Evolutionary conservation across 2,329 filamentous ascomycete genomes (phyloP).

Genomic region (Coniella vitis): DNA sequence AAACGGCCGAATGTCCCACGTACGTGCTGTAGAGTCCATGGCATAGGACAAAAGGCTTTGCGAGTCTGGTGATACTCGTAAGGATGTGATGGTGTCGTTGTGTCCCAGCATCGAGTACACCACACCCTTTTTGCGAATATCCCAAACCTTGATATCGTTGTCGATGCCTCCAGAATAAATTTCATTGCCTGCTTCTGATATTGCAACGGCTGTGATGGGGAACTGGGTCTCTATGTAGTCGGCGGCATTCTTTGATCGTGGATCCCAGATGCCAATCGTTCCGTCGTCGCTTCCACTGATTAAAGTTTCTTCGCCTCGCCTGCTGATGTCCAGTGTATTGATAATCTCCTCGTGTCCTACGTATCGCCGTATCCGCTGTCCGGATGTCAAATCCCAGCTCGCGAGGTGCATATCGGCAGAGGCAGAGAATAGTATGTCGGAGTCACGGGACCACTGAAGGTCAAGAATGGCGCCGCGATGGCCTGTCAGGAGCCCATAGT

Average conservation of each 20-base stretch:
- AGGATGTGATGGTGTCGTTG: conserved; percentile 82
- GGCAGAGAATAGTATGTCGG: conserved; percentile 80
- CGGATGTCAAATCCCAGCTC: conserved; percentile 90
- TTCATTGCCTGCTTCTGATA: conserved; percentile 93
- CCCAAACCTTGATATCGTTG: conserved; percentile 97
- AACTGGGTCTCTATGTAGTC: conserved; percentile 89
- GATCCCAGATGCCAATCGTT: conserved; percentile 92
- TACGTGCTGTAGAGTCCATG: conserved; percentile 88
- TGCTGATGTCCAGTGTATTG: conserved; percentile 83
- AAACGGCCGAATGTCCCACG: conserved; percentile 95
- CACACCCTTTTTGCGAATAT: conserved; percentile 83
- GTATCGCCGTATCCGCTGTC: conserved; percentile 86
- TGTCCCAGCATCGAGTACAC: conserved; percentile 86
- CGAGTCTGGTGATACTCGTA: conserved; percentile 87
- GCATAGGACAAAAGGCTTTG: conserved; percentile 86
- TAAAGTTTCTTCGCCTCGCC: conserved; percentile 81
- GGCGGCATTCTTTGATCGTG: conserved; percentile 78
- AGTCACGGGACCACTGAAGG: conserved; percentile 94
- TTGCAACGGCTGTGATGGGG: conserved; percentile 81
- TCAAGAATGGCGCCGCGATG: conserved; percentile 90
- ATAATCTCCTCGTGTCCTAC: conserved; percentile 93
- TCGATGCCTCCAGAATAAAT: conserved; percentile 93
- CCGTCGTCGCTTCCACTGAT: conserved; percentile 92
- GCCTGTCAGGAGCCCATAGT: conserved; percentile 82
- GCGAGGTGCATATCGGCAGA: conserved; percentile 90